phyloP scores from a whole-genome alignment of 1,139 yeast species.

The Candida dubliniensis region DNA sequence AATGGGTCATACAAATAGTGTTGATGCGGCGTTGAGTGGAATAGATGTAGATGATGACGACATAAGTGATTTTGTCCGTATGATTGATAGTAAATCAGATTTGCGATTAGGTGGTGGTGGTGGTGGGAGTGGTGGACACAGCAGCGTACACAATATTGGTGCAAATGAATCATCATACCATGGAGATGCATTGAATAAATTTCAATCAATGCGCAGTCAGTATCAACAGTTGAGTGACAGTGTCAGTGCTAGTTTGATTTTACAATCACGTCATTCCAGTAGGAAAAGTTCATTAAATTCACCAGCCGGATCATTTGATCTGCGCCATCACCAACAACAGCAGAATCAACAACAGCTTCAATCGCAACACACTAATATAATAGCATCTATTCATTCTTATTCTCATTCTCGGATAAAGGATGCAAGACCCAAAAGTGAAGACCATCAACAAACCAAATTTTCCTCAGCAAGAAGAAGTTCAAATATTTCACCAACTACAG shows the following conservation, averaged over 20 bases:
- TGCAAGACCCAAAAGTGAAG: conserved; percentile 20
- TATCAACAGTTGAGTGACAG: conserved; percentile 55
- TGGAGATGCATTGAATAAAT: conserved; percentile 33
- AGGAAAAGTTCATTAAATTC: conserved; percentile 35
- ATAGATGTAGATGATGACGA: conserved; percentile 65
- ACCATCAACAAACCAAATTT: background rate
- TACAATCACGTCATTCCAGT: conserved; percentile 29
- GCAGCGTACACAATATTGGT: conserved; percentile 6
- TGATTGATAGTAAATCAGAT: conserved; percentile 71
- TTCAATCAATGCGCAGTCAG: conserved; percentile 39
- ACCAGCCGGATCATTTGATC: conserved; percentile 20
- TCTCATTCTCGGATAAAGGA: conserved; percentile 42
- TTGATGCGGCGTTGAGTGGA: conserved; percentile 41
- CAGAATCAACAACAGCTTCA: conserved; percentile 7
- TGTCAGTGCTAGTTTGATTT: conserved; percentile 44
- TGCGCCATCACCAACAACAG: conserved; percentile 2
- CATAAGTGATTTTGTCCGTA: conserved; percentile 73
- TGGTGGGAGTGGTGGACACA: conserved; percentile 7
- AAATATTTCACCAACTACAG: conserved; percentile 3
- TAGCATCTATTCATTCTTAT: conserved; percentile 3
- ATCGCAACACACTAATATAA: background rate
- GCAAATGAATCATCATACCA: conserved; percentile 4
- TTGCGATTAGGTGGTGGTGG: conserved; percentile 31
- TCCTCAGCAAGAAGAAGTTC: conserved; percentile 1
- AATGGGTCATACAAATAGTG: conserved; percentile 19